Percentiles rank a stretch among this genome's conserved stretches.
These are phyloP conservation scores for Phaeosphaeriaceae sp. DNA, from an alignment of 2,329 filamentous ascomycete genomes.

Conservation along the genomic window DNA sequence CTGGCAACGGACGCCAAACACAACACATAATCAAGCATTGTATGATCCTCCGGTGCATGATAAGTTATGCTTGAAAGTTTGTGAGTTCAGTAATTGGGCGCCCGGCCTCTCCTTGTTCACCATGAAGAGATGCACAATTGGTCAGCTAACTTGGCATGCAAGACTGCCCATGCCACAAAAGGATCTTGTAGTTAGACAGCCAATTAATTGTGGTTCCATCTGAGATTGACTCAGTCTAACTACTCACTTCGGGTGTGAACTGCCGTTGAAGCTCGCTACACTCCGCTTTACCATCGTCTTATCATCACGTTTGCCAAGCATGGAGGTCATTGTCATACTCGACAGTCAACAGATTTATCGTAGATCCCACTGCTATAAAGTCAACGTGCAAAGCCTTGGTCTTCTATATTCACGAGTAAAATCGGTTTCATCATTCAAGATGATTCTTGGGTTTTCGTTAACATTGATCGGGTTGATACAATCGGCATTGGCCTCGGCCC, in stretches of 20 bases:
- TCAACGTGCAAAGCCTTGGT: neutral
- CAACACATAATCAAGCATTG: neutral
- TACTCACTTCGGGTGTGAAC: neutral
- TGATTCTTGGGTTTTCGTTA: neutral
- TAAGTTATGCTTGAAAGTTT: too few species aligned
- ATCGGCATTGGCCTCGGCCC: slow-evolving; percentile 10
- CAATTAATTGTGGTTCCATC: neutral
- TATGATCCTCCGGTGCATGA: neutral
- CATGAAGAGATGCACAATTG: neutral
- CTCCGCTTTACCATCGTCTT: neutral
- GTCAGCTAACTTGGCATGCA: neutral
- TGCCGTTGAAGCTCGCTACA: neutral
- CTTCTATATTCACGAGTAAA: neutral
- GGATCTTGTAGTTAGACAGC: neutral
- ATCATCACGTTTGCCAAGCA: slow-evolving; percentile 3
- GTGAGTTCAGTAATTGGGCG: neutral
- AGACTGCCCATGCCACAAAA: neutral
- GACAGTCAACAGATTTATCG: neutral
- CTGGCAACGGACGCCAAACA: neutral
- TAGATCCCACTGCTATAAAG: neutral
- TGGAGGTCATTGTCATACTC: neutral
- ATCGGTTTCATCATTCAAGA: neutral
- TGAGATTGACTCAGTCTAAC: neutral
- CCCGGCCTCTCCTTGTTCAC: neutral
- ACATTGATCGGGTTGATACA: neutral